Evolutionary conservation across 2,329 filamentous ascomycete species (phyloP), one percentile per base, ranked within the genome.

Genomic region (Amesomyces nigricolor): DNA sequence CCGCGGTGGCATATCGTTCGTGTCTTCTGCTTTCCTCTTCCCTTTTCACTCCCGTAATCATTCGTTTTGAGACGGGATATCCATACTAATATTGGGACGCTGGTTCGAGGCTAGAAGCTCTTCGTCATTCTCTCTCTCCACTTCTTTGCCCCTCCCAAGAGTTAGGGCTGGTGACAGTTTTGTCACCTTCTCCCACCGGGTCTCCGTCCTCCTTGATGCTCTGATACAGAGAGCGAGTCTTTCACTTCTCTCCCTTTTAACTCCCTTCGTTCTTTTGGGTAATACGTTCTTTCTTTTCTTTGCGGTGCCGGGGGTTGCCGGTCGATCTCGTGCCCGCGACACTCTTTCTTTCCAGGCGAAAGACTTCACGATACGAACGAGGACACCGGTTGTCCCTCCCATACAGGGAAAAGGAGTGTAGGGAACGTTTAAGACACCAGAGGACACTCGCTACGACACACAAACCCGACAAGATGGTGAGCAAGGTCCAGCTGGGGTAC

Each of bases 401-500:
- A n/a, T 32, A 13, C 16, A 30, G 22, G 22, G 35, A 40, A 38
- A 40, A 30, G 16, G 30, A 17, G 22, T 46, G 43, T 38, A 47
- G 37, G 30, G 40, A 49, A 47, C 17, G 17, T 38, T 26, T 44
- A 16, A 5, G 13, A 29, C 39, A 16, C 35, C 17, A 30, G 29
- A 38, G 22, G 37, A 40, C 10, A 9, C 46, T 48, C 58, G 38
- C 32, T n/a, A 44, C 52, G 14, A 37, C 11, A 35, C 9, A 9
- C 6, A 35, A 9, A 26, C 2, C 38, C 53, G 54, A 44, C 63
- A 69, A 62, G 46, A 83, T 82, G 79, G 74, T 73, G 56, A 82
- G 79, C 74, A 80, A 78, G 62, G 72, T 83, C 58, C 74, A 81
- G 57, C 61, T 75, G 60, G 69, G 76, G 61, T 78, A 79, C 56